Conservation (phyloP, 1,284 basidiomycete species). For the Boletus albobrunnescens region DNA sequence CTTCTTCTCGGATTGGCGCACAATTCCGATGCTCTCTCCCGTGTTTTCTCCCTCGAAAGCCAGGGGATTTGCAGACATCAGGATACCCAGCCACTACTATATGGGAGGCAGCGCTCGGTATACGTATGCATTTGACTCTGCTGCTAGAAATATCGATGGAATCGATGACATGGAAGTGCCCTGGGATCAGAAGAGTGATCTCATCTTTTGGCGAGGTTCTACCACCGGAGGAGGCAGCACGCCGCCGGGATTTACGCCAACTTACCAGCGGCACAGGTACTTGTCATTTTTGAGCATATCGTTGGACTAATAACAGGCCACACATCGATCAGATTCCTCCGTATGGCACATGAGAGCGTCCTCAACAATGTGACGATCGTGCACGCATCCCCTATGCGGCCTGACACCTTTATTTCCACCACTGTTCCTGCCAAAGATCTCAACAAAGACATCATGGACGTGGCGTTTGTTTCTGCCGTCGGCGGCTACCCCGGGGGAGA, state of each 20-base stretch:
- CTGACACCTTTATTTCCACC: constrained; percentile 57
- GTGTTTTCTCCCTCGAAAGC: constrained; percentile 88
- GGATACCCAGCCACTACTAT: constrained; percentile 93
- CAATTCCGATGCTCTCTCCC: constrained; percentile 80
- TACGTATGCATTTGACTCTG: constrained; percentile 86
- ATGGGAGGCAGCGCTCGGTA: constrained; percentile 72
- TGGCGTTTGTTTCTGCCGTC: constrained; percentile 80
- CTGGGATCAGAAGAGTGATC: constrained; percentile 73
- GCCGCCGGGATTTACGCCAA: constrained; percentile 77
- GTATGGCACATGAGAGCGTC: constrained; percentile 66
- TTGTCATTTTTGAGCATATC: constrained; percentile 14
- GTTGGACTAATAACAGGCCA: neutral
- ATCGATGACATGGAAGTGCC: constrained; percentile 80
- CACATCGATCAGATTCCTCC: constrained; percentile 56
- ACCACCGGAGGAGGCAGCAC: constrained; percentile 89
- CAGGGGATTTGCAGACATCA: constrained; percentile 80
- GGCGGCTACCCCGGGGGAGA: constrained; percentile 82
- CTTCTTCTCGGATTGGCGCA: constrained; percentile 94
- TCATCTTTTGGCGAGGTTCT: constrained; percentile 84
- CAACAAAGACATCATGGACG: constrained; percentile 83
- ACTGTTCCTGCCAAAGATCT: constrained; percentile 59
- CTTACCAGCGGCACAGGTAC: constrained; percentile 86
- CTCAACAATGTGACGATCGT: constrained; percentile 64
- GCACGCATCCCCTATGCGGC: constrained; percentile 67
- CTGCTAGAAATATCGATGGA: constrained; percentile 63